These are phyloP conservation scores for Solanum dulcamara DNA, from an alignment of 257 asterid species.

Conservation along the genomic window DNA sequence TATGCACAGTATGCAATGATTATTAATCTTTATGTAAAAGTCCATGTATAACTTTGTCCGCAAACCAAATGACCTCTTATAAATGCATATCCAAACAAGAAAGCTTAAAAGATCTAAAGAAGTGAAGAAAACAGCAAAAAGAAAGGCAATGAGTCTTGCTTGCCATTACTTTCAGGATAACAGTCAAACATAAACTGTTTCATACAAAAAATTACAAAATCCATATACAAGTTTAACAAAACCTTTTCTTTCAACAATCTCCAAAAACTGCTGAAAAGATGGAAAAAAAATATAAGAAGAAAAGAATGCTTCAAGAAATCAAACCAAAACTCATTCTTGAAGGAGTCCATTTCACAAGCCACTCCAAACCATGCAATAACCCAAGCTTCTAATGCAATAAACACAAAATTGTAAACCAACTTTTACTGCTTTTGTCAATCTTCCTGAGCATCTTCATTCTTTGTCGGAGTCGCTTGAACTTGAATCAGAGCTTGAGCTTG, in stretches of 20 bases:
- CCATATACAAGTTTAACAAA: not conserved
- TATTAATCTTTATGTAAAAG: not conserved
- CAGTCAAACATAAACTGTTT: not conserved
- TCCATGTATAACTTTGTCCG: not conserved
- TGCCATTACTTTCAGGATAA: not conserved
- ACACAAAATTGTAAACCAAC: not conserved
- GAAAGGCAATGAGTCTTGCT: not conserved
- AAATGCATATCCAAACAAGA: not conserved
- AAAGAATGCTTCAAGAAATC: conserved; percentile 35
- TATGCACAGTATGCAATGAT: not conserved
- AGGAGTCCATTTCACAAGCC: conserved; percentile 24
- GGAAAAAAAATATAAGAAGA: not conserved
- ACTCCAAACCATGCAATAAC: not conserved
- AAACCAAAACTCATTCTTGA: conserved; percentile 45
- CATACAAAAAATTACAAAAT: not conserved
- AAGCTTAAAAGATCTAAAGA: not conserved
- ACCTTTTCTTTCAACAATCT: not conserved
- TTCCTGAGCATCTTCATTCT: conserved; percentile 16
- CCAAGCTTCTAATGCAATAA: not conserved
- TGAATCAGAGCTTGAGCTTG: conserved; percentile 48
- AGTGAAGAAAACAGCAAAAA: not conserved
- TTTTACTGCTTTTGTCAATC: not conserved
- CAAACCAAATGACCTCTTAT: not conserved
- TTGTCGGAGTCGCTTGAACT: conserved; percentile 50
- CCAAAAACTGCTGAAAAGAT: conserved; percentile 9